Conservation (phyloP, 176 grass and related monocot species). For the Carex parvula region DNA sequence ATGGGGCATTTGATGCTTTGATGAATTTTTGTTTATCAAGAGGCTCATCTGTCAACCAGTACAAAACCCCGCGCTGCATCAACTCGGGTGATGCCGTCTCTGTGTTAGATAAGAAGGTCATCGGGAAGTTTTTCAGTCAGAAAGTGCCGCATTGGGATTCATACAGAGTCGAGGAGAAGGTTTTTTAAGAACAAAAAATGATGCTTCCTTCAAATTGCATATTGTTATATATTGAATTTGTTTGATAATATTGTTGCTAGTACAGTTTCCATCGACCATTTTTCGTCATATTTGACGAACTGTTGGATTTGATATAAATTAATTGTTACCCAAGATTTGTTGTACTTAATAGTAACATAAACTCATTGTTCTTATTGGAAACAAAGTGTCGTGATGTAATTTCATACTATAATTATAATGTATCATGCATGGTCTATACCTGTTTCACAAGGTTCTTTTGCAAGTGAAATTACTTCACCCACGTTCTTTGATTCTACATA, state of each 20-base stretch:
- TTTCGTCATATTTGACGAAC: background rate
- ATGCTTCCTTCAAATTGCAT: background rate
- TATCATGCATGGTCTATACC: too few relatives aligned
- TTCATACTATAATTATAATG: too few relatives aligned
- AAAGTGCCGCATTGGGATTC: constrained; percentile 57
- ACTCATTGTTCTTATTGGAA: background rate
- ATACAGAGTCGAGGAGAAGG: constrained; percentile 19
- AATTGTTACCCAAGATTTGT: background rate
- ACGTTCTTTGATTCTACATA: too few relatives aligned
- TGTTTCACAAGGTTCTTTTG: too few relatives aligned
- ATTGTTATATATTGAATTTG: background rate
- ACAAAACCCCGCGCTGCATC: constrained; percentile 82
- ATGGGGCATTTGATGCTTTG: constrained; percentile 63
- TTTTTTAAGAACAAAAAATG: background rate
- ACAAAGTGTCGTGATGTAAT: too few relatives aligned
- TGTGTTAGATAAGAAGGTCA: constrained; percentile 44
- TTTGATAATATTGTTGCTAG: background rate
- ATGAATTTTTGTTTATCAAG: constrained; percentile 70
- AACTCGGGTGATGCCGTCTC: constrained; percentile 46
- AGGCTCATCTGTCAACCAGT: constrained; percentile 81
- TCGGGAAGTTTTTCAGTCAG: constrained; percentile 46
- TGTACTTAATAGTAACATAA: background rate
- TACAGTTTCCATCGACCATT: background rate
- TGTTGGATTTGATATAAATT: background rate
- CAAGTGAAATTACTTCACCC: background rate